Percentiles rank a stretch among this genome's conserved stretches.
phyloP scores from a whole-genome alignment of 2,329 filamentous ascomycete species.

The Scorias spongiosa region DNA sequence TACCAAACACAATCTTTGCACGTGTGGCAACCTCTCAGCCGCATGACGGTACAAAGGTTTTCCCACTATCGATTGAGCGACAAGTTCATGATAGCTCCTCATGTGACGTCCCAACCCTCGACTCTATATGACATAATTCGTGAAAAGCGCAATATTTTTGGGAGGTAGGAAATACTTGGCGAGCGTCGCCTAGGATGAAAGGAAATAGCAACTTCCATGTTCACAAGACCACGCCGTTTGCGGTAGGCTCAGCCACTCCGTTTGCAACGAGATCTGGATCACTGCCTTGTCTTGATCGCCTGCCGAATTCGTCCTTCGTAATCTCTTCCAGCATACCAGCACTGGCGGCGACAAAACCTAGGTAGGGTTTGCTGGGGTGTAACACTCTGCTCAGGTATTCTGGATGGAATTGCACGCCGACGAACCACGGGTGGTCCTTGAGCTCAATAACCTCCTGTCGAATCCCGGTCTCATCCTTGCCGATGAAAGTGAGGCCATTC shows the following conservation, averaged over 20 bases:
- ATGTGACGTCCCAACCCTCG: too few relatives aligned
- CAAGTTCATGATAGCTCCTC: too few relatives aligned
- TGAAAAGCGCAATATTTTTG: too few relatives aligned
- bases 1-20: too few relatives aligned
- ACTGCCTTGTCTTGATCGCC: background rate
- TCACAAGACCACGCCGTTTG: too few relatives aligned
- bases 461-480: constrained; percentile 62
- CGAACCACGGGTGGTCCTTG: constrained; percentile 70
- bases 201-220: too few relatives aligned
- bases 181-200: too few relatives aligned
- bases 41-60: too few relatives aligned
- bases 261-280: background rate
- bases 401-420: constrained; percentile 78
- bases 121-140: too few relatives aligned
- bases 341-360: constrained; percentile 72
- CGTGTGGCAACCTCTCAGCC: too few relatives aligned
- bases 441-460: constrained; percentile 76
- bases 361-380: constrained; percentile 57
- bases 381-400: constrained; percentile 70
- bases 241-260: background rate
- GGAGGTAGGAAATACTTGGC: too few relatives aligned
- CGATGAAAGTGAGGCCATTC: constrained; percentile 59
- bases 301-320: constrained; percentile 10
- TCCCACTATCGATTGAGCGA: too few relatives aligned
- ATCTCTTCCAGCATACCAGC: constrained; percentile 47